Evolutionary conservation across 2,329 filamentous ascomycete genomes (phyloP).

Genomic region (Fusarium luffae): DNA sequence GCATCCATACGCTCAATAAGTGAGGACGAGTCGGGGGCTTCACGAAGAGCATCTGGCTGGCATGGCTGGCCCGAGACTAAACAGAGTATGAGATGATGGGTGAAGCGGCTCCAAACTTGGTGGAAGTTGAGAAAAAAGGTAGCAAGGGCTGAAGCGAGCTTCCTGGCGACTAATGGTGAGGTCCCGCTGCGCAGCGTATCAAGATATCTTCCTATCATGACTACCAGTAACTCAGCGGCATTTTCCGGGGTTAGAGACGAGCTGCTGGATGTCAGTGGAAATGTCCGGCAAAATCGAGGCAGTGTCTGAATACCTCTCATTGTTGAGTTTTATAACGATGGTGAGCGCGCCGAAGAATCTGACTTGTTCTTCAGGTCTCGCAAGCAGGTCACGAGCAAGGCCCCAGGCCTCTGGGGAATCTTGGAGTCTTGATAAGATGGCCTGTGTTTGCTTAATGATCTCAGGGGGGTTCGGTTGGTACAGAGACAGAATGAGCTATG

Average conservation of each 20-base stretch:
- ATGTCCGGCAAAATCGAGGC: no score
- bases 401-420: constrained; percentile 85
- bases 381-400: constrained; percentile 80
- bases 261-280: constrained; percentile 44
- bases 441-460: constrained; percentile 68
- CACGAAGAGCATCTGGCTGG: constrained; percentile 36
- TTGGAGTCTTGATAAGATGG: constrained; percentile 81
- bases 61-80: constrained; percentile 53
- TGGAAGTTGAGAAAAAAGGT: constrained; percentile 80
- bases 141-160: constrained; percentile 80
- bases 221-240: constrained; percentile 67
- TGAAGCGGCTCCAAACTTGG: constrained; percentile 71
- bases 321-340: constrained; percentile 93
- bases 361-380: constrained; percentile 76
- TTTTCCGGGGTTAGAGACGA: constrained; percentile 66
- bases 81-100: constrained; percentile 69
- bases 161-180: constrained; percentile 73
- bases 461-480: constrained; percentile 64
- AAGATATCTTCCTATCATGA: constrained; percentile 72
- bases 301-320: constrained; percentile 71
- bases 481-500: constrained; percentile 62
- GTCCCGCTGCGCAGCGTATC: constrained; percentile 62
- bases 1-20: constrained; percentile 60
- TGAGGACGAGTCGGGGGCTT: constrained; percentile 55
- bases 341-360: constrained; percentile 94